Percentiles rank a stretch among this genome's conserved stretches.
These are phyloP conservation scores for Russula sp. DNA, from an alignment of 768 basidiomycete genomes.

Conservation along the genomic window DNA sequence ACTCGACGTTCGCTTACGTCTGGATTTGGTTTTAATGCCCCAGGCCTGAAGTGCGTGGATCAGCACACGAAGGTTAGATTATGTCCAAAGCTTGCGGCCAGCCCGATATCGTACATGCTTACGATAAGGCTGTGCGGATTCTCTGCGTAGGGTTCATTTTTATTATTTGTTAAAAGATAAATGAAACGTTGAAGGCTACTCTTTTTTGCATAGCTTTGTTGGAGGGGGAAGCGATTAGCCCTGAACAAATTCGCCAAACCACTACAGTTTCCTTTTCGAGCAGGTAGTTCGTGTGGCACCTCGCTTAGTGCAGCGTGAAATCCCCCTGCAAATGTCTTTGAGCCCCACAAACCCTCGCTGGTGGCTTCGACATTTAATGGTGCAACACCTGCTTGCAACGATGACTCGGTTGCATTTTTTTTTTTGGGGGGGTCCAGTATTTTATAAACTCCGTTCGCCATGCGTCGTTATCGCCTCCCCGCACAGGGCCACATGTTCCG, in stretches of 20 bases:
- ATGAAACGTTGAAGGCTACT: not conserved
- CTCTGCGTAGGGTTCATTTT: constrained; percentile 5
- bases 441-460: constrained; percentile 10
- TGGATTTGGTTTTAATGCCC: not conserved
- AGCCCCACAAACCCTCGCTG: not conserved
- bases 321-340: not conserved
- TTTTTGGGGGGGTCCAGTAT: not conserved
- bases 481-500: constrained; percentile 1
- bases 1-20: constrained; percentile 1
- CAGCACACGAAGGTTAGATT: constrained; percentile 10
- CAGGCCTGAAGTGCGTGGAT: constrained; percentile 18
- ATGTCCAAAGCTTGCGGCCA: constrained; percentile 1
- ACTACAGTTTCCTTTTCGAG: constrained; percentile 15
- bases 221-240: not conserved
- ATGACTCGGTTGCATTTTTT: not conserved
- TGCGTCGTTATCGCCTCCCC: constrained; percentile 11
- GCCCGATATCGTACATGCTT: not conserved
- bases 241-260: not conserved
- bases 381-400: not conserved
- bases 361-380: not conserved
- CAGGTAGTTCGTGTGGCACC: not conserved
- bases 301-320: not conserved
- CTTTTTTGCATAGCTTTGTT: not conserved
- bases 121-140: constrained; percentile 14
- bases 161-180: constrained; percentile 2